Percentiles rank a stretch among this genome's conserved stretches.
phyloP scores from a whole-genome alignment of 176 grass and related monocot species.

The Calamus simplicifolius region DNA sequence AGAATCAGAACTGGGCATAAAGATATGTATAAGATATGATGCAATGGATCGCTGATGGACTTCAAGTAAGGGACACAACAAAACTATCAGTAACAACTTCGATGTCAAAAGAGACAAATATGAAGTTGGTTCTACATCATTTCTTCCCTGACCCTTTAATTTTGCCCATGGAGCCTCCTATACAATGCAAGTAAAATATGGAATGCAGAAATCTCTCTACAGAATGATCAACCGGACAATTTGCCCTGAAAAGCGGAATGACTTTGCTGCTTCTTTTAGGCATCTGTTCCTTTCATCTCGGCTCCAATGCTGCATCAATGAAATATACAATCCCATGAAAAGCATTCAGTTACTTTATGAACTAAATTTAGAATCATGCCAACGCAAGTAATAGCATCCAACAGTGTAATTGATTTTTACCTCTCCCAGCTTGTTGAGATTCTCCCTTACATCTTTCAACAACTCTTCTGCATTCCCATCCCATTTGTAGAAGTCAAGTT shows the following conservation, averaged over 20 bases:
- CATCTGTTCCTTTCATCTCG: conserved; percentile 76
- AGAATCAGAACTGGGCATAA: no score
- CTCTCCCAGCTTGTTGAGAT: conserved; percentile 76
- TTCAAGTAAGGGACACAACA: no score
- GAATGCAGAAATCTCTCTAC: neutral
- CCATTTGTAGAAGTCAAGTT: conserved; percentile 90
- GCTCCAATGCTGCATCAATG: conserved; percentile 64
- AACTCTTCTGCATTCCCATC: conserved; percentile 55
- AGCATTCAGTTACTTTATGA: neutral
- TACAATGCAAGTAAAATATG: neutral
- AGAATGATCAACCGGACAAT: conserved; percentile 73
- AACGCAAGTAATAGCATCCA: conserved; percentile 10
- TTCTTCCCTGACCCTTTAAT: no score
- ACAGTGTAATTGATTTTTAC: conserved; percentile 20
- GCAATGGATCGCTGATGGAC: no score
- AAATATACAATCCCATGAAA: conserved; percentile 2
- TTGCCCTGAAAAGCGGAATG: conserved; percentile 55
- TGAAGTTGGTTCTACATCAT: no score
- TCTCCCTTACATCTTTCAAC: conserved; percentile 59
- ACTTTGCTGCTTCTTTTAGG: conserved; percentile 72
- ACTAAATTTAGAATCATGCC: neutral
- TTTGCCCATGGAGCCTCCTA: no score
- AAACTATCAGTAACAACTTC: no score
- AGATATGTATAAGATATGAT: no score
- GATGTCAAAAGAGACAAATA: no score